Base-by-base conservation (phyloP, 164 flowering plant species). In the Aristolochia californica region DNA sequence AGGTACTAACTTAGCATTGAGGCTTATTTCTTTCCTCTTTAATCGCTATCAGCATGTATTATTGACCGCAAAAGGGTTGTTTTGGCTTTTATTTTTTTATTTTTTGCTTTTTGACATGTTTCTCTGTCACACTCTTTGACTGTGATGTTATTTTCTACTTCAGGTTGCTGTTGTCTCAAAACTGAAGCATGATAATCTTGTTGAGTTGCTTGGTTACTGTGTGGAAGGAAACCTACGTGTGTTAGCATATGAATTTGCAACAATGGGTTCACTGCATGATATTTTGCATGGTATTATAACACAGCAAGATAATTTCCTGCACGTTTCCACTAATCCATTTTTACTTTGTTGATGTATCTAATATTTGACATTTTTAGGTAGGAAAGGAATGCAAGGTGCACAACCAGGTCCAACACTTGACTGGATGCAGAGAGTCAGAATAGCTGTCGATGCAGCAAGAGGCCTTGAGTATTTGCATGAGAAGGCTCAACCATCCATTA, bases 371-470 rank as follows among this genome's bases (percentile, higher is more conserved):
- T n/a, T 62, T 63, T 34, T 64, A 93, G 95, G 97, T 50, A 80
- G 97, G 63, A 91, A 91, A 73, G 98, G 98, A 59, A 96, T 91
- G 40, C 96, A 91, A 75, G 96, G 98, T 25, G 95, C 98, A 61
- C 97, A 93, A 57, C 98, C 98, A 48, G 98, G 97, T 65, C 98
- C 98, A 24, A 77, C 72, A 40, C 97, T 93, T 68, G 95, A 85
- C 57, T 93, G 95, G 98, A 83, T 89, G 80, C 88, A 85, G 72
- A 80, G 98, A 55, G 98, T 93, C 55, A 75, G 84, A 69, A 93
- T 93, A 67, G 98, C 95, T 47, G 88, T 88, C 69, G 91, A 83
- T 78, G 89, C 96, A 44, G 97, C 98, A 13, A 80, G 79, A 63
- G 98, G 98, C 25, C 70, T 91, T 65, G 98, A 91, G 61, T 86